phyloP scores from a whole-genome alignment of 305 asterid species.

The Petunia hybrid region DNA sequence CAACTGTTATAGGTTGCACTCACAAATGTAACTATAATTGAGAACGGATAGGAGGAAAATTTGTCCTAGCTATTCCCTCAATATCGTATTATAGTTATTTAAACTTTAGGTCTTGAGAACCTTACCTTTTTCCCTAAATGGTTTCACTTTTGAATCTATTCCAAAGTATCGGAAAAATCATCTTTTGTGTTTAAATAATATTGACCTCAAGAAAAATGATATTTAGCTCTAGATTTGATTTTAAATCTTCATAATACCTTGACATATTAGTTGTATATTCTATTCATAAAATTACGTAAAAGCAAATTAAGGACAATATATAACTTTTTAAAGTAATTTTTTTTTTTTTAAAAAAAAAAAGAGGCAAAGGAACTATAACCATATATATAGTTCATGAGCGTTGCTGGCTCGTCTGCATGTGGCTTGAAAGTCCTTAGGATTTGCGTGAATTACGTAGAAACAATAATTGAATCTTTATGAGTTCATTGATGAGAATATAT shows the following conservation, averaged over 20 bases:
- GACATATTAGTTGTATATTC: background rate
- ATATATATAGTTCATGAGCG: background rate
- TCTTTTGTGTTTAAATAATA: background rate
- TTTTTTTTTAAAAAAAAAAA: background rate
- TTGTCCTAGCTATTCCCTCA: background rate
- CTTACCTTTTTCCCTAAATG: background rate
- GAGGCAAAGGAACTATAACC: background rate
- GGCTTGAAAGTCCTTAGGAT: background rate
- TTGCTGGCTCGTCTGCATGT: constrained; percentile 8
- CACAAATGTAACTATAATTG: background rate
- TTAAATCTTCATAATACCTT: background rate
- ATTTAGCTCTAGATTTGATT: background rate
- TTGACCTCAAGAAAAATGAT: background rate
- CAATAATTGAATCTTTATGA: background rate
- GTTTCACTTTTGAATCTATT: background rate
- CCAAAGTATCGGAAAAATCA: background rate
- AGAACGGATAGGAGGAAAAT: background rate
- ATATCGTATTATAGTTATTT: background rate
- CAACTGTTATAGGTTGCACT: background rate
- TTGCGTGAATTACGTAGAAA: background rate
- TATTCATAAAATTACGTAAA: background rate
- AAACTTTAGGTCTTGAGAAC: no score
- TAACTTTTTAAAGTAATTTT: no score
- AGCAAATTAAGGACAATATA: background rate
- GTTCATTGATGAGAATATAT: background rate